Conservation (phyloP, 495 filamentous ascomycete genomes). For the Amorphotheca resinae region DNA sequence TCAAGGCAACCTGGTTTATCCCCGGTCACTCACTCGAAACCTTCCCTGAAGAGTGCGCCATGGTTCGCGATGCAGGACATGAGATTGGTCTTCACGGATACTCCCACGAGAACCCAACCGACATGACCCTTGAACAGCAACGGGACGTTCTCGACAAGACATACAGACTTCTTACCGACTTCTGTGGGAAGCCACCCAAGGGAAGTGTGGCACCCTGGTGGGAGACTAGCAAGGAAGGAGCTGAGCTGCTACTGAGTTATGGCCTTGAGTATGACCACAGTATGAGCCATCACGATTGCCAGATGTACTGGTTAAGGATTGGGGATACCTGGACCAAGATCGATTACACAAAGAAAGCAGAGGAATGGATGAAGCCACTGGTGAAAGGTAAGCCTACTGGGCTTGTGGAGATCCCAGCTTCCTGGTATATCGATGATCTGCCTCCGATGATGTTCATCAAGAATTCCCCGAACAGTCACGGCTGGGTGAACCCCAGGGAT, state of each 20-base stretch:
- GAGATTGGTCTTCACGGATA: slow-evolving; percentile 72
- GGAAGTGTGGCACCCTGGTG: slow-evolving; percentile 33
- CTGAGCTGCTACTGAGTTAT: slow-evolving; percentile 52
- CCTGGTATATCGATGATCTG: slow-evolving; percentile 58
- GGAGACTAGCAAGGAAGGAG: slow-evolving; percentile 55
- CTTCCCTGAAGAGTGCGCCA: slow-evolving; percentile 63
- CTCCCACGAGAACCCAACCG: slow-evolving; percentile 61
- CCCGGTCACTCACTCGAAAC: slow-evolving; percentile 68
- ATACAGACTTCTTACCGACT: slow-evolving; percentile 56
- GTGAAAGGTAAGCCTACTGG: slow-evolving; percentile 38
- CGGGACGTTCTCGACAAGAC: slow-evolving; percentile 65
- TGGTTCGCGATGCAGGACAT: slow-evolving; percentile 62
- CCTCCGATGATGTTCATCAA: slow-evolving; percentile 50
- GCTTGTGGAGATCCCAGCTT: slow-evolving; percentile 53
- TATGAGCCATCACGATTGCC: slow-evolving; percentile 54
- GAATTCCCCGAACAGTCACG: slow-evolving; percentile 43
- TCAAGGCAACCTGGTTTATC: slow-evolving; percentile 78
- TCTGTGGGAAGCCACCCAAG: slow-evolving; percentile 58
- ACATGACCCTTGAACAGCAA: slow-evolving; percentile 65
- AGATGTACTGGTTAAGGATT: slow-evolving; percentile 52
- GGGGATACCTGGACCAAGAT: slow-evolving; percentile 52
- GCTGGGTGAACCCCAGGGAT: slow-evolving; percentile 48
- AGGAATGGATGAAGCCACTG: slow-evolving; percentile 56
- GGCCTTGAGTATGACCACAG: slow-evolving; percentile 61
- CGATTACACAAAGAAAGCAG: slow-evolving; percentile 44